These are phyloP conservation scores for Apophysomyces elegans DNA, from an alignment of 371 early-diverging fungal species.

Conservation along the genomic window DNA sequence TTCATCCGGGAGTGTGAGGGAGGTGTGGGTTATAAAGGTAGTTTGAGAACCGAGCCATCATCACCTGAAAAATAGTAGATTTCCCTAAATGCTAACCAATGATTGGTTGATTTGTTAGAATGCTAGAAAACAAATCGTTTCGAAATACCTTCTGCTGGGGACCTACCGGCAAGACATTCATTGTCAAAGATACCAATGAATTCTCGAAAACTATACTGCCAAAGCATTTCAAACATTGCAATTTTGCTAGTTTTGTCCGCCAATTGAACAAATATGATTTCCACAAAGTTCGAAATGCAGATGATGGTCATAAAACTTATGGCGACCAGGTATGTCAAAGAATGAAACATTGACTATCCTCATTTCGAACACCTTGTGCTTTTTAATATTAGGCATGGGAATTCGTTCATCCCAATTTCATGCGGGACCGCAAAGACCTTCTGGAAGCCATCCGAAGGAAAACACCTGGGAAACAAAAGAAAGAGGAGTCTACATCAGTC, in stretches of 20 bases:
- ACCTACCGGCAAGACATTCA: conserved; percentile 77
- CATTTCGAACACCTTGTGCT: neutral
- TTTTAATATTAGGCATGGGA: conserved; percentile 67
- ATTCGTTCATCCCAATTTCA: conserved; percentile 79
- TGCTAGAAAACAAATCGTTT: conserved; percentile 73
- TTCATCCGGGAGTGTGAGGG: conserved; percentile 5
- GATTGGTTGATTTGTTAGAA: conserved; percentile 31
- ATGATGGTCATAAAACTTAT: conserved; percentile 58
- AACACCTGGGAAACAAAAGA: conserved; percentile 44
- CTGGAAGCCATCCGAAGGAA: conserved; percentile 66
- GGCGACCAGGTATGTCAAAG: conserved; percentile 61
- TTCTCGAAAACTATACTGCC: conserved; percentile 79
- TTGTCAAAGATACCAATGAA: conserved; percentile 79
- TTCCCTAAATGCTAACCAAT: neutral
- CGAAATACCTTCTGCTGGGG: conserved; percentile 76
- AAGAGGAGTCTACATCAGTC: conserved; percentile 25
- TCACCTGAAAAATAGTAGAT: conserved; percentile 8
- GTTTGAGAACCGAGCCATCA: conserved; percentile 11
- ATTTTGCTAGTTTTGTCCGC: conserved; percentile 93
- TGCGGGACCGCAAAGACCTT: conserved; percentile 63
- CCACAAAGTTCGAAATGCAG: conserved; percentile 77
- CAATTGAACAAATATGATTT: conserved; percentile 98
- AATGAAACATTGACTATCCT: neutral
- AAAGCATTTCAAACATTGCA: conserved; percentile 90
- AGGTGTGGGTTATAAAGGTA: neutral